phyloP scores from a whole-genome alignment of 2,329 filamentous ascomycete species.

The Rutstroemia sp. region DNA sequence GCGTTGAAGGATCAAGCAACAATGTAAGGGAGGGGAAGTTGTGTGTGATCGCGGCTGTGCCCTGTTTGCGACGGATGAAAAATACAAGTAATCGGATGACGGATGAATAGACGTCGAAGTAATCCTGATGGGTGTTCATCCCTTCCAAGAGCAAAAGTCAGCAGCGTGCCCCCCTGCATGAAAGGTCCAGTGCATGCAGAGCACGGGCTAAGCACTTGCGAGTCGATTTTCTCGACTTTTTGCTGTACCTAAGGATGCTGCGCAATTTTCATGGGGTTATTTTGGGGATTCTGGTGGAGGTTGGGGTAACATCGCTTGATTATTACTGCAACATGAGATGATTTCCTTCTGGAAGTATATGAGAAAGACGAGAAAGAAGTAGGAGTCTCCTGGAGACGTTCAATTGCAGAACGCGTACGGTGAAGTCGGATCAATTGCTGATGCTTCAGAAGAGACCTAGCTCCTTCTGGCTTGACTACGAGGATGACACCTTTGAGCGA shows the following conservation, averaged over 20 bases:
- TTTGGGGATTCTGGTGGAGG: slow-evolving; percentile 1
- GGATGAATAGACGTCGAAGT: background rate
- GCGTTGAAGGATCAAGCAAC: slow-evolving; percentile 4
- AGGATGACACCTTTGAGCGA: too few relatives aligned
- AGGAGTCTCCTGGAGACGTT: background rate
- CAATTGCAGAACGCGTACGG: too few relatives aligned
- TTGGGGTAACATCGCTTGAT: slow-evolving; percentile 3
- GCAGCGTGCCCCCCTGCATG: background rate
- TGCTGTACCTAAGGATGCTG: background rate
- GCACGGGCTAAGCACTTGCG: background rate
- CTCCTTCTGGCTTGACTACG: too few relatives aligned
- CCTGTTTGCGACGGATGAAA: slow-evolving; percentile 3
- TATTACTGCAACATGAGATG: background rate
- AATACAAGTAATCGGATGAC: background rate
- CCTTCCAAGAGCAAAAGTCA: background rate
- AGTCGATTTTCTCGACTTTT: background rate
- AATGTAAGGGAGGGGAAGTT: background rate
- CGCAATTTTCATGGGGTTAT: background rate
- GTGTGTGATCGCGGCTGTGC: slow-evolving; percentile 3
- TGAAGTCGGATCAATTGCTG: too few relatives aligned
- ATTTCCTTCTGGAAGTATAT: background rate
- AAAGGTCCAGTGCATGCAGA: background rate
- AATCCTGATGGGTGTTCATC: background rate
- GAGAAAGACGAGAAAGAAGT: background rate
- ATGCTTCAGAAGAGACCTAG: too few relatives aligned